These are phyloP conservation scores for Acanthochlamys bracteata DNA, from an alignment of 106 monocot genomes.

Conservation along the genomic window DNA sequence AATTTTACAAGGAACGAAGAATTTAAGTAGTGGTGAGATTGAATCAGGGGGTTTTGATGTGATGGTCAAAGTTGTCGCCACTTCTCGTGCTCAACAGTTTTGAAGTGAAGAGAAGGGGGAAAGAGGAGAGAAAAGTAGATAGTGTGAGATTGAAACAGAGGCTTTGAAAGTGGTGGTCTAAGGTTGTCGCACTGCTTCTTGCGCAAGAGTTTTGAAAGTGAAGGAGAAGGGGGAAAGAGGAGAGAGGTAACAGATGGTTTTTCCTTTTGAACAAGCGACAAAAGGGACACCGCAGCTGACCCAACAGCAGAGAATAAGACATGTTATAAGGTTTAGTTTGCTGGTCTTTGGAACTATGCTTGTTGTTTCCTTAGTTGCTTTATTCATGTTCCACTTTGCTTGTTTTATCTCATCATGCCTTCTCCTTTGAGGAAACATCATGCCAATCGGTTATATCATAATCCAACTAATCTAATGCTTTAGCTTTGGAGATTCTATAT, in stretches of 20 bases:
- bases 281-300: conserved; percentile 1
- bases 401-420: neutral
- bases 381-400: neutral
- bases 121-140: neutral
- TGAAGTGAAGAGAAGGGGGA: neutral
- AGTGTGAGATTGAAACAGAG: conserved; percentile 10
- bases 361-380: neutral
- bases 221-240: neutral
- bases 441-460: too few species aligned
- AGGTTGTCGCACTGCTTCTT: neutral
- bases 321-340: neutral
- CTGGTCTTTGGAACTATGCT: neutral
- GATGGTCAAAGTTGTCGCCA: conserved; percentile 5
- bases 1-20: too few species aligned
- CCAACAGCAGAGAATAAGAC: neutral
- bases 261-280: conserved; percentile 15
- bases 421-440: too few species aligned
- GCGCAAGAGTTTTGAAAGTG: neutral
- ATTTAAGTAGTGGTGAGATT: neutral
- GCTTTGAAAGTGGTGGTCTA: conserved; percentile 3
- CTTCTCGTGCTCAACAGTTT: neutral
- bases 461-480: too few species aligned
- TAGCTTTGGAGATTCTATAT: too few species aligned
- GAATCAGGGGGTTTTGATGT: conserved; percentile 6
- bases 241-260: neutral